Evolutionary conservation across 2,329 filamentous ascomycete genomes (phyloP), one percentile per base, ranked within the genome.

Genomic region (Byssothecium circinans): DNA sequence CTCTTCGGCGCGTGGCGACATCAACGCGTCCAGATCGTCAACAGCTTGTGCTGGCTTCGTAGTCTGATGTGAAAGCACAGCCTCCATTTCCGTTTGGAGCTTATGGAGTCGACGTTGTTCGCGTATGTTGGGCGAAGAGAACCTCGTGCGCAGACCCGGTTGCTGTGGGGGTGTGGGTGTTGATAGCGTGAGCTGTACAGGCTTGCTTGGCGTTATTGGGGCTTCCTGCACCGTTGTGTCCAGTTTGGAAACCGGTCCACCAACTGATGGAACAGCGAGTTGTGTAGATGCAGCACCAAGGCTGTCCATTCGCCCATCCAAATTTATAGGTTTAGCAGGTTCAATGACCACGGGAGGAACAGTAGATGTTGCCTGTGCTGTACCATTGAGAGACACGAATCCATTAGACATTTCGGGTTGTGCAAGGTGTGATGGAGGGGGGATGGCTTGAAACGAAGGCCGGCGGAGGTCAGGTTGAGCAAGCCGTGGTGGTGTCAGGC

Each of bases 1-100:
- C 14, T 85, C 82, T 60, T 87, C 85, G 1, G 78, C 84, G 35
- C 87, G 81, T 0, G 88, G 88, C 2, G 87, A 90, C 77, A 89
- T 79, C 8, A 88, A 71, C 11, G 83, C 75, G 38, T 83, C 79
- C 10, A 50, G 71, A 70, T 61, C 72, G 65, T 71, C 68, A 17
- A 58, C 55, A 17, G 65, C 49, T 41, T 67, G 65, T 20, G 62
- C 57, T 30, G 58, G 57, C 20, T 54, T 47, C 3, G 62, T 54
- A 5, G 58, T 47, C 25, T 59, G 58, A 20, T 56, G 60, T 4
- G 69, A 67, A 23, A 73, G 58, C 43, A 63, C 61, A 3, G 69
- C 64, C 37, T 72, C 65, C 42, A 74, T 70, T 49, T 71, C 64
- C 2, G 64, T 70, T 42, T 74, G 71, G 19, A 74, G 50, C 53